These are phyloP conservation scores for Chlamydomonas sphaeroides DNA, from an alignment of 139 green algal genomes.

Conservation along the genomic window DNA sequence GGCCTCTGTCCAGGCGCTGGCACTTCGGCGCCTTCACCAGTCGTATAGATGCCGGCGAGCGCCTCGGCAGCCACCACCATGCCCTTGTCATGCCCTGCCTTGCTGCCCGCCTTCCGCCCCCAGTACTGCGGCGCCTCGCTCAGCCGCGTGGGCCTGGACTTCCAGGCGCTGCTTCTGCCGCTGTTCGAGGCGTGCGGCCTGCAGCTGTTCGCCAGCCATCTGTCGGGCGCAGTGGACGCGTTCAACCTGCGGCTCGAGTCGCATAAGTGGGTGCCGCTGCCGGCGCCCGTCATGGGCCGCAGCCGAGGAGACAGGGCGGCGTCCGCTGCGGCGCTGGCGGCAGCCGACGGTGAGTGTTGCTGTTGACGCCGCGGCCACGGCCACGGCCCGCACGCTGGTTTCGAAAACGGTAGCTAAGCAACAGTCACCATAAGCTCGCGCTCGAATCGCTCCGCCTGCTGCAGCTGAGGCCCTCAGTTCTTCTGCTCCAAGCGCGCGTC, in stretches of 20 bases:
- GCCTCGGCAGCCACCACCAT: no score
- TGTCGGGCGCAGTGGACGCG: constrained; percentile 68
- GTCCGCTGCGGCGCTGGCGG: background rate
- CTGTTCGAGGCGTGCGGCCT: constrained; percentile 85
- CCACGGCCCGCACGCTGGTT: no score
- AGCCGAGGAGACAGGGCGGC: background rate
- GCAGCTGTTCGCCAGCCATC: constrained; percentile 68
- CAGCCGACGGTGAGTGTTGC: no score
- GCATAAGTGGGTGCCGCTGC: constrained; percentile 91
- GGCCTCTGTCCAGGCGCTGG: no score
- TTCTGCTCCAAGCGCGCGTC: no score
- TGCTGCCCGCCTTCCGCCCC: background rate
- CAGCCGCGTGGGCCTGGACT: constrained; percentile 94
- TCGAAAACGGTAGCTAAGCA: no score
- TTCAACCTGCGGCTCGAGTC: constrained; percentile 82
- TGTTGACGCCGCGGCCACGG: background rate
- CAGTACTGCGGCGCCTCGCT: constrained; percentile 93
- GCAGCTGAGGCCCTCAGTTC: no score
- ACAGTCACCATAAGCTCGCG: no score
- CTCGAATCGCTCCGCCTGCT: no score
- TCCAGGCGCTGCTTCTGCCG: constrained; percentile 84
- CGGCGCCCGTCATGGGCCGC: constrained; percentile 47
- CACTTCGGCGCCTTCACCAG: no score
- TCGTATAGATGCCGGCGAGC: no score
- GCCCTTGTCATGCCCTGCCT: no score